Percentiles rank a stretch among this genome's conserved stretches.
Conservation (phyloP, 2,329 filamentous ascomycete genomes). For the Aspergillus fijiensis region DNA sequence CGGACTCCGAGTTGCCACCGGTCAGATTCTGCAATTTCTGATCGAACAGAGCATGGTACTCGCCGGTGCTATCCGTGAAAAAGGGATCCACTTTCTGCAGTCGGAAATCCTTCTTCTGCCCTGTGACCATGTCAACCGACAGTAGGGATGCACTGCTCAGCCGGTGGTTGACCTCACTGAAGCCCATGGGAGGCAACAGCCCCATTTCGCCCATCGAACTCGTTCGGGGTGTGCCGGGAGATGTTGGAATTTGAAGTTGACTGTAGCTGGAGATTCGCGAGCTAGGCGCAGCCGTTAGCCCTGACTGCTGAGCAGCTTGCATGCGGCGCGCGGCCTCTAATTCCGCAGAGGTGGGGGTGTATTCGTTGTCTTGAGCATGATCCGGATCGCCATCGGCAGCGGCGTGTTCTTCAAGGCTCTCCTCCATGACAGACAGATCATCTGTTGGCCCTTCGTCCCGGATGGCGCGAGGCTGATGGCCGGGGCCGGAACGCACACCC, state of each 20-base stretch:
- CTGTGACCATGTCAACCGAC: conserved; percentile 56
- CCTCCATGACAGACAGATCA: conserved; percentile 23
- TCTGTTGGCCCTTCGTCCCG: conserved; percentile 28
- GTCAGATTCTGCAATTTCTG: conserved; percentile 55
- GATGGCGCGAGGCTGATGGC: conserved; percentile 29
- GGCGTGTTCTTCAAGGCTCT: conserved; percentile 33
- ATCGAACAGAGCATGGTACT: conserved; percentile 60
- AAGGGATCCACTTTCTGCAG: conserved; percentile 66
- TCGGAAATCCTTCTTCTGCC: conserved; percentile 59
- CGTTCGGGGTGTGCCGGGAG: neutral
- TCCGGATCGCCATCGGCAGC: conserved; percentile 30
- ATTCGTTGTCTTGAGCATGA: conserved; percentile 33
- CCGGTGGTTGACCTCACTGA: conserved; percentile 26
- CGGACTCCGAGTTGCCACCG: conserved; percentile 56
- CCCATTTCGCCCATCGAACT: neutral
- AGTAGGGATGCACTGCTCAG: conserved; percentile 47
- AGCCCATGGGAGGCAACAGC: neutral
- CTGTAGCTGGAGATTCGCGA: neutral
- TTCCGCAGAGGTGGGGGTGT: conserved; percentile 32
- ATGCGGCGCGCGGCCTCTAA: conserved; percentile 26
- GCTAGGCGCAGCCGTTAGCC: neutral
- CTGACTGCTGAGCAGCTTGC: neutral
- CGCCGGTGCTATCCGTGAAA: conserved; percentile 63
- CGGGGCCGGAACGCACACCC: conserved; percentile 40
- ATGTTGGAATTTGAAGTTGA: neutral